These are phyloP conservation scores for Smallanthus sonchifolius DNA, from an alignment of 129 eudicot species.

Conservation along the genomic window DNA sequence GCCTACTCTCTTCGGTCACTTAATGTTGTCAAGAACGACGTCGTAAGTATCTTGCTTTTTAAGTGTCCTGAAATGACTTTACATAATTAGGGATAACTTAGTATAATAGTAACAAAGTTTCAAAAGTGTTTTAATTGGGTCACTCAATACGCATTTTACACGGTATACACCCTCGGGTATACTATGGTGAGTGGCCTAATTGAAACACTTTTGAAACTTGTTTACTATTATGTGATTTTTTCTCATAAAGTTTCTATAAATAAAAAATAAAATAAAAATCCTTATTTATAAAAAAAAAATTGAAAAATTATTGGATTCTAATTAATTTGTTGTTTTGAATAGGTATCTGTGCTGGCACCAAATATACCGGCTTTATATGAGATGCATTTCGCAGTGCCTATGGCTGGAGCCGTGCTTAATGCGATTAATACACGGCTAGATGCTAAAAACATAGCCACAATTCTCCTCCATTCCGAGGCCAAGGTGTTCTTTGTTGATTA, in stretches of 20 bases:
- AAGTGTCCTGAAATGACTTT: background rate
- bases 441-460: slow-evolving; percentile 57
- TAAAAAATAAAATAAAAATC: no score
- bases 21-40: slow-evolving; percentile 53
- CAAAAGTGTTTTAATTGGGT: no score
- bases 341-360: slow-evolving; percentile 84
- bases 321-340: background rate
- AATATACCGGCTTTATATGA: slow-evolving; percentile 74
- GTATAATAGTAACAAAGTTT: no score
- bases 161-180: no score
- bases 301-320: no score
- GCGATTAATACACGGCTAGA: slow-evolving; percentile 66
- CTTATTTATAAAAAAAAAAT: no score
- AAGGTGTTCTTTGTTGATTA: slow-evolving; percentile 70
- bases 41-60: slow-evolving; percentile 38
- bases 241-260: no score
- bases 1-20: slow-evolving; percentile 62
- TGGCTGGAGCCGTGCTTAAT: slow-evolving; percentile 79
- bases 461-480: slow-evolving; percentile 68
- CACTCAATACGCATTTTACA: no score
- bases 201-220: no score
- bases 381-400: slow-evolving; percentile 75
- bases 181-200: no score
- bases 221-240: no score
- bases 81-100: no score